Conservation (phyloP, 257 asterid genomes). For the Echium plantagineum region DNA sequence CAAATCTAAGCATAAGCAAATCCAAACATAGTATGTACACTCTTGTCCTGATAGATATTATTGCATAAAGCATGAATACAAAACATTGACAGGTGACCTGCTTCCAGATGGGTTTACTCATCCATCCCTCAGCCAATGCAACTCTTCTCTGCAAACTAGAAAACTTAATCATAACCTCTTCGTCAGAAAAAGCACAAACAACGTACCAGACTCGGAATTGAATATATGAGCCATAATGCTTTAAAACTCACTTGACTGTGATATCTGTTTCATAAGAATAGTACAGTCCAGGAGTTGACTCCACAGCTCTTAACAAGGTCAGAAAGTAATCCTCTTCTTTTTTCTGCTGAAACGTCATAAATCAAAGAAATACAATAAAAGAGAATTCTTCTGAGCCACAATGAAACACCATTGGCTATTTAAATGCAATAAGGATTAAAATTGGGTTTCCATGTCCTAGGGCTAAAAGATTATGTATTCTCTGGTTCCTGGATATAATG, state of each 20-base stretch:
- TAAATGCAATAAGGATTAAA: no score
- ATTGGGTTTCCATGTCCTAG: no score
- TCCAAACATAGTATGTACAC: no score
- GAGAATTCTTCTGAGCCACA: no score
- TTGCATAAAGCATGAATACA: background rate
- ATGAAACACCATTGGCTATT: no score
- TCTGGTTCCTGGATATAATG: no score
- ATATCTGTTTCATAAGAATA: slow-evolving; percentile 86
- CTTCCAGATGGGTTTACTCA: slow-evolving; percentile 87
- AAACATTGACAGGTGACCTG: slow-evolving; percentile 37
- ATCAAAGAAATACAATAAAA: background rate
- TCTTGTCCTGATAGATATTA: no score
- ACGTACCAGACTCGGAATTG: background rate
- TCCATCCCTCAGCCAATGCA: slow-evolving; percentile 72
- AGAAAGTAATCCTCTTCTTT: slow-evolving; percentile 74
- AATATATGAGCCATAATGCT: slow-evolving; percentile 6
- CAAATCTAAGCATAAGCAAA: no score
- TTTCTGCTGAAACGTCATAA: slow-evolving; percentile 43
- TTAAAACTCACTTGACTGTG: slow-evolving; percentile 57
- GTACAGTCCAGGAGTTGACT: slow-evolving; percentile 50
- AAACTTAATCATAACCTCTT: slow-evolving; percentile 23
- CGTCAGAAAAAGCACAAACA: slow-evolving; percentile 7
- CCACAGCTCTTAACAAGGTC: slow-evolving; percentile 49
- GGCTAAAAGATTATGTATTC: no score
- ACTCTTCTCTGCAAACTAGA: slow-evolving; percentile 90